phyloP scores from a whole-genome alignment of 2,329 filamentous ascomycete species.

The Aureobasidium subglaciale region DNA sequence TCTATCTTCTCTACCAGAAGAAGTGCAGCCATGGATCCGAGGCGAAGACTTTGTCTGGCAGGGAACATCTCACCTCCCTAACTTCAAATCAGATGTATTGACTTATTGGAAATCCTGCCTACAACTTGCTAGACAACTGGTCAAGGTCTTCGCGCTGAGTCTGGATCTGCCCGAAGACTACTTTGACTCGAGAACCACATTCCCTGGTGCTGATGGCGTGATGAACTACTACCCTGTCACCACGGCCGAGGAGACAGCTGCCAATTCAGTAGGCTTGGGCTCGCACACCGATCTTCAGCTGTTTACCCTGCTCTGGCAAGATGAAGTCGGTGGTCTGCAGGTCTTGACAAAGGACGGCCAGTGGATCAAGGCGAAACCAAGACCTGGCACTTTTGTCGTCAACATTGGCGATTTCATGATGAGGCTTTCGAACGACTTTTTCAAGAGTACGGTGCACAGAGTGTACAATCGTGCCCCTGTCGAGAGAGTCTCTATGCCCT shows the following conservation, averaged over 20 bases:
- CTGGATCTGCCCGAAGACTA: slow-evolving; percentile 35
- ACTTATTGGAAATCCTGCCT: slow-evolving; percentile 26
- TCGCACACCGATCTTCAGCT: slow-evolving; percentile 40
- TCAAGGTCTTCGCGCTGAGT: slow-evolving; percentile 36
- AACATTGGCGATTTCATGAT: slow-evolving; percentile 38
- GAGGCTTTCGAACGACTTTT: slow-evolving; percentile 44
- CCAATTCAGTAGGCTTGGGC: slow-evolving; percentile 24
- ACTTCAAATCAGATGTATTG: slow-evolving; percentile 47
- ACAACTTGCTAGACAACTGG: slow-evolving; percentile 31
- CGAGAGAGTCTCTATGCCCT: slow-evolving; percentile 49
- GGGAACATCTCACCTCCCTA: slow-evolving; percentile 40
- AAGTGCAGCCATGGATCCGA: slow-evolving; percentile 23
- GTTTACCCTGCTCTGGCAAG: slow-evolving; percentile 40
- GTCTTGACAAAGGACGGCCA: slow-evolving; percentile 32
- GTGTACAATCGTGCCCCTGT: slow-evolving; percentile 47
- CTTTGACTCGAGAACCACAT: slow-evolving; percentile 29
- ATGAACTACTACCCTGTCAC: slow-evolving; percentile 7
- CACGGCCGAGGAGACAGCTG: not conserved
- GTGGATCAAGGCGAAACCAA: slow-evolving; percentile 39
- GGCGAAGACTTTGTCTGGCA: slow-evolving; percentile 50
- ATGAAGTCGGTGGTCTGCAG: slow-evolving; percentile 34
- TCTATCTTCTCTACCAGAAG: slow-evolving; percentile 36
- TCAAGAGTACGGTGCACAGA: slow-evolving; percentile 48
- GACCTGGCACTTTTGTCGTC: slow-evolving; percentile 40
- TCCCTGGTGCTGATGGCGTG: slow-evolving; percentile 27